Evolutionary conservation across 2,329 filamentous ascomycete species (phyloP).

Genomic region (Phoma sp.): DNA sequence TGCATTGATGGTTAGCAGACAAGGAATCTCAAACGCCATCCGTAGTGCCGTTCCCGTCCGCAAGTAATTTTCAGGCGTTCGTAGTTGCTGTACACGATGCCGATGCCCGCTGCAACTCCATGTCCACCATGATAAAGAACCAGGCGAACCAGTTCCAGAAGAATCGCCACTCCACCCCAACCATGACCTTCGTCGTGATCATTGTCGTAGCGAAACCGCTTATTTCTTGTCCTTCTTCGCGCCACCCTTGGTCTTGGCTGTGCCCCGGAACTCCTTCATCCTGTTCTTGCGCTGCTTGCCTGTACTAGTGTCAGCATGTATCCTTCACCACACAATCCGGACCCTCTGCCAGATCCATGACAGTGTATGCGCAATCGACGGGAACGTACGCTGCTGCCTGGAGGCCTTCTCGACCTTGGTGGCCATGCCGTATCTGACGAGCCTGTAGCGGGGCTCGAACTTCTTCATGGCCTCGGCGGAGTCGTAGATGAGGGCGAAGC

Average conservation of each 20-base stretch:
- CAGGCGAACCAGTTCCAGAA: conserved; percentile 43
- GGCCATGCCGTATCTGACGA: conserved; percentile 90
- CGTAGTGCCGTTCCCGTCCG: conserved; percentile 47
- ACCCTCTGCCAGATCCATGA: conserved; percentile 12
- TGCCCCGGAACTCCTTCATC: conserved; percentile 97
- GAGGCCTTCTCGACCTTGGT: conserved; percentile 95
- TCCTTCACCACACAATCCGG: conserved; percentile 20
- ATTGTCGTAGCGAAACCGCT: conserved; percentile 39
- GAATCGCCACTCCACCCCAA: conserved; percentile 42
- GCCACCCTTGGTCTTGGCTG: conserved; percentile 96
- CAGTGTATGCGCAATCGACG: conserved; percentile 12
- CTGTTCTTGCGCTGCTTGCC: conserved; percentile 99
- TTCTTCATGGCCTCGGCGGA: conserved; percentile 99
- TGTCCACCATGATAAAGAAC: conserved; percentile 43
- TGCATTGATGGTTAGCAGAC: conserved; percentile 51
- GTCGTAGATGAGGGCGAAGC: conserved; percentile 99
- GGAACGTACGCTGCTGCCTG: conserved; percentile 96
- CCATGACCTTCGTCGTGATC: conserved; percentile 41
- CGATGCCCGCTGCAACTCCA: conserved; percentile 47
- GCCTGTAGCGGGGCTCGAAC: conserved; percentile 98
- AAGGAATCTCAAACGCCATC: conserved; percentile 51
- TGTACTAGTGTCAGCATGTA: conserved; percentile 57
- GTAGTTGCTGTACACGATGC: conserved; percentile 49
- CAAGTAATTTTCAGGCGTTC: conserved; percentile 50
- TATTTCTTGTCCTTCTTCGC: conserved; percentile 85